Percentiles rank a stretch among this genome's conserved stretches.
Conservation (phyloP, 371 early-diverging fungal genomes). For the Mortierella sp. region DNA sequence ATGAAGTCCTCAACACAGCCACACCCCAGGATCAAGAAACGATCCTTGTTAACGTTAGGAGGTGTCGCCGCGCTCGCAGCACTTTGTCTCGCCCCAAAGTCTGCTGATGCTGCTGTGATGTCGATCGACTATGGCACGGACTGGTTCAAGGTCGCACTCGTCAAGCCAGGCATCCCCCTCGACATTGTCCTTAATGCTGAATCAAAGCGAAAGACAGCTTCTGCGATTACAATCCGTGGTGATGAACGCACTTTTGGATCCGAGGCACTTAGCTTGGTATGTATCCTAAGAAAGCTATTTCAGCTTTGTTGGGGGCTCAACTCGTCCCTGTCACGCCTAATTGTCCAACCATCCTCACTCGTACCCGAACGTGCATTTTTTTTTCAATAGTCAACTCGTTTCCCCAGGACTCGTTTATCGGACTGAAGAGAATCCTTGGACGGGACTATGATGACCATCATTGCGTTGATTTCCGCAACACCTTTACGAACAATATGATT, state of each 20-base stretch:
- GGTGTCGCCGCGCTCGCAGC: conserved; percentile 50
- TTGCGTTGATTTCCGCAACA: conserved; percentile 72
- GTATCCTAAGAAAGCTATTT: conserved; percentile 1
- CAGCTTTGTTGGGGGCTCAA: neutral
- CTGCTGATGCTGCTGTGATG: conserved; percentile 77
- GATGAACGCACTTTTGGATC: conserved; percentile 89
- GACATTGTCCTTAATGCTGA: conserved; percentile 96
- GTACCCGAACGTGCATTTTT: neutral
- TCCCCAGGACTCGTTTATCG: conserved; percentile 86
- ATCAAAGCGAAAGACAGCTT: conserved; percentile 93
- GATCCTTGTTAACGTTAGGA: conserved; percentile 41
- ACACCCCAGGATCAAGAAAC: conserved; percentile 28
- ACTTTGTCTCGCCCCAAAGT: conserved; percentile 35
- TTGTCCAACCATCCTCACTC: neutral
- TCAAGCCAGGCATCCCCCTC: conserved; percentile 89
- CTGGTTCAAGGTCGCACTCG: conserved; percentile 95
- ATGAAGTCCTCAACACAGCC: too few species aligned
- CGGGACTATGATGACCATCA: conserved; percentile 75
- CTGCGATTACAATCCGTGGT: conserved; percentile 84
- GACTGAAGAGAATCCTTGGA: conserved; percentile 87
- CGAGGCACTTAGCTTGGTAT: conserved; percentile 85
- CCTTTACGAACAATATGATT: conserved; percentile 79
- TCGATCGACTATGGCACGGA: conserved; percentile 97
- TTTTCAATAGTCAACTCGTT: conserved; percentile 79
- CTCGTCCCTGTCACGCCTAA: neutral